Conservation (phyloP, 202 grass and related monocot genomes). For the Tripidium arundinaceum region DNA sequence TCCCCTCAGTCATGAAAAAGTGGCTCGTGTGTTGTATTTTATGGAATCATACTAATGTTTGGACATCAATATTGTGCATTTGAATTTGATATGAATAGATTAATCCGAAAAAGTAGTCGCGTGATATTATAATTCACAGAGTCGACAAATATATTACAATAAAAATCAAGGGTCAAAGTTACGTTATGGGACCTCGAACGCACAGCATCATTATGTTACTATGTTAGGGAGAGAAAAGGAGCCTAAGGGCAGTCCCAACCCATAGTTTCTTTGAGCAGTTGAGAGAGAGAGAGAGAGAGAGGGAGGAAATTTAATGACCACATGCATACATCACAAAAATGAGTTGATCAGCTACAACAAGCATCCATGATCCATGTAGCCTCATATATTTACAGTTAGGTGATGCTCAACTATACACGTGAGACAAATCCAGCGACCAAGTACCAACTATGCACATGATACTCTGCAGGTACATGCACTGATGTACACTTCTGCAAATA, state of each 20-base stretch:
- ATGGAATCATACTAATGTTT: too few relatives aligned
- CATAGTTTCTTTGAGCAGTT: background rate
- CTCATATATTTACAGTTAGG: background rate
- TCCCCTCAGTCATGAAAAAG: background rate
- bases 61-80: too few relatives aligned
- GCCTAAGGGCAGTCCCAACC: background rate
- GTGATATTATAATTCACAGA: background rate
- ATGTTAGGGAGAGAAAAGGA: background rate
- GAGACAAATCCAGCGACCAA: background rate
- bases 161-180: background rate
- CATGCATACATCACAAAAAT: too few relatives aligned
- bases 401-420: background rate
- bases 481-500: background rate
- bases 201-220: background rate
- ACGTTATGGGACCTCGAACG: background rate
- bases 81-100: background rate
- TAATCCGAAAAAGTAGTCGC: background rate
- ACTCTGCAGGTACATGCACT: background rate
- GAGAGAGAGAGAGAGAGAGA: background rate
- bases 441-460: background rate
- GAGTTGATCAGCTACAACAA: too few relatives aligned
- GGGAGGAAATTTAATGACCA: too few relatives aligned
- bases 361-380: background rate
- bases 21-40: too few relatives aligned
- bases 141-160: background rate